Base-by-base conservation (phyloP, 768 basidiomycete species). In the Boletus coccyginus region DNA sequence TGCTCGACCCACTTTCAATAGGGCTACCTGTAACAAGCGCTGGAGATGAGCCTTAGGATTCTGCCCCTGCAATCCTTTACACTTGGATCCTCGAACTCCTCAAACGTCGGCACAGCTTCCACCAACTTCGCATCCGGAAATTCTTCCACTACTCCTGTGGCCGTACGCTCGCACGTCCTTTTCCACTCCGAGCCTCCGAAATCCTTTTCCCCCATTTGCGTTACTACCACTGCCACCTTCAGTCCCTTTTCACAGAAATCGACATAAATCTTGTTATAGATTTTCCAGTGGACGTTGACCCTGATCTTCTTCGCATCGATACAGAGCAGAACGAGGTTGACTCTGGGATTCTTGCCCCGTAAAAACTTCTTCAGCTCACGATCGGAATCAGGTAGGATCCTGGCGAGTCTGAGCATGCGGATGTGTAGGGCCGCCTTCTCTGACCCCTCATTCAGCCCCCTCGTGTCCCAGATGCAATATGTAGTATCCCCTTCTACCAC, bases 391-490 rank as follows among this genome's bases (percentile, higher is more conserved):
- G 59, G 59, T 17, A 32, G 2, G 16, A 58, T 36, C 38, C 62
- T 8, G 24, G 29, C 2, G 13, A 44, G 2, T 16, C 14, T 60
- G 58, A 53, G 53, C 3, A 53, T 0, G 27, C 65, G 60, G 27
- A 13, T 41, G 27, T n/a, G 3, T 2, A 50, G 1, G 11, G 21
- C 29, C 14, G 4, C 38, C 46, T 31, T 33, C 21, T 60, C 60
- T 19, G 35, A 53, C 7, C 51, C 67, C 41, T 67, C 67, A 27
- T 62, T 62, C 48, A 67, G 50, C 9, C 66, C 66, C 41, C 65
- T 67, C 31, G 66, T 67, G 44, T 67, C 66, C 65, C 62, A 67
- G 46, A 67, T 51, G 13, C 29, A 55, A 50, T 60, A 67, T 38
- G 6, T 55, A 36, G 45, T 52, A 1, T 9, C 33, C 11, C 50